These are phyloP conservation scores for Zasmidium angulare DNA, from an alignment of 2,329 filamentous ascomycete species.

Conservation along the genomic window DNA sequence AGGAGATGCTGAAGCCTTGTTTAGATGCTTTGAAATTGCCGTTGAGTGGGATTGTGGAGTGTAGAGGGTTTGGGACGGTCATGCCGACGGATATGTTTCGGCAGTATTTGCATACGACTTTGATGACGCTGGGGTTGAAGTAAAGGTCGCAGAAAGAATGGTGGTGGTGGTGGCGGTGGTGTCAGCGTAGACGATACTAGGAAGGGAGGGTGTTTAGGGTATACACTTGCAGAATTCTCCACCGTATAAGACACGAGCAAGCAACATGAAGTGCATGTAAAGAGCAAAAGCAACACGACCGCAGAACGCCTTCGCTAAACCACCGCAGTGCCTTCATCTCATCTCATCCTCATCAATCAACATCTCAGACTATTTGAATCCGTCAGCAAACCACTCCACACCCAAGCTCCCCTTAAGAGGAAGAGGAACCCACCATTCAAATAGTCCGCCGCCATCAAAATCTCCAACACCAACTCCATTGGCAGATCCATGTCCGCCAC, in stretches of 20 bases:
- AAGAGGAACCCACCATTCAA: constrained; percentile 57
- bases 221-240: too few species aligned
- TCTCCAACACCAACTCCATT: constrained; percentile 73
- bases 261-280: too few species aligned
- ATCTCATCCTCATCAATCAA: neutral
- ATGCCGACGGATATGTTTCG: constrained; percentile 16
- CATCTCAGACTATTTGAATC: neutral
- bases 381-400: neutral
- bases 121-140: constrained; percentile 5
- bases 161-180: too few species aligned
- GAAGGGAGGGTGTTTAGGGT: too few species aligned
- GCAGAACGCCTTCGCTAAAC: neutral
- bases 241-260: too few species aligned
- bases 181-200: too few species aligned
- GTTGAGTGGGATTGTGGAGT: constrained; percentile 14
- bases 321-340: too few species aligned
- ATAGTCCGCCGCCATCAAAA: constrained; percentile 76
- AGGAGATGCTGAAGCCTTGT: constrained; percentile 15
- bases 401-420: neutral
- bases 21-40: constrained; percentile 21
- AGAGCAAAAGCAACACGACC: neutral
- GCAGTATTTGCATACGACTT: constrained; percentile 12
- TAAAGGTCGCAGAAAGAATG: neutral
- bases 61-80: constrained; percentile 25
- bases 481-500: constrained; percentile 81